Conservation (phyloP, 2,329 filamentous ascomycete genomes). For the Talaromyces sp. region DNA sequence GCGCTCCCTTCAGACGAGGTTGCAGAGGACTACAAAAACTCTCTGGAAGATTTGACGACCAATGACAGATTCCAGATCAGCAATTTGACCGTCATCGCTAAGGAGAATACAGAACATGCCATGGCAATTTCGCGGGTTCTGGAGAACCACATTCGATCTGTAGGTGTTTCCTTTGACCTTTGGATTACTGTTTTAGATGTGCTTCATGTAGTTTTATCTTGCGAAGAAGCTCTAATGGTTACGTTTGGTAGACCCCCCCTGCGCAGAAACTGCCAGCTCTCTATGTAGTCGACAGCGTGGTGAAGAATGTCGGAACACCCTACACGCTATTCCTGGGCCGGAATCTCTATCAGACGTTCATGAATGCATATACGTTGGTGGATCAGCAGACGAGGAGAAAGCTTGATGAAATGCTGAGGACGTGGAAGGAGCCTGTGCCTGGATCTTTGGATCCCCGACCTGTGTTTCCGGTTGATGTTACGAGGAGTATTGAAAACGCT, state of each 20-base stretch:
- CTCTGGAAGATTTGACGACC: constrained; percentile 81
- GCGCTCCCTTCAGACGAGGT: constrained; percentile 70
- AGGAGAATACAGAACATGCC: constrained; percentile 94
- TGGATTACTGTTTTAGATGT: constrained; percentile 26
- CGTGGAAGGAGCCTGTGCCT: constrained; percentile 95
- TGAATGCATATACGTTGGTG: constrained; percentile 91
- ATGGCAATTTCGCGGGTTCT: constrained; percentile 86
- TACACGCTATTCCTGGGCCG: constrained; percentile 94
- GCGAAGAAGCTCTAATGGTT: constrained; percentile 28
- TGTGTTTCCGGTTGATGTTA: constrained; percentile 83
- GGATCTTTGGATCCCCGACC: constrained; percentile 89
- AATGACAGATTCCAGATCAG: constrained; percentile 95
- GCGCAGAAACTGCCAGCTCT: constrained; percentile 89
- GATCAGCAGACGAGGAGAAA: constrained; percentile 77
- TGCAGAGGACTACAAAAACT: constrained; percentile 89
- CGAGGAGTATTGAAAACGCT: constrained; percentile 87
- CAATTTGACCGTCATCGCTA: constrained; percentile 94
- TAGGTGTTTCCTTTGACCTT: constrained; percentile 51
- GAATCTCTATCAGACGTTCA: constrained; percentile 89
- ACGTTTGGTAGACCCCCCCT: constrained; percentile 65
- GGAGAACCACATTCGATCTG: constrained; percentile 89
- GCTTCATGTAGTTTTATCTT: constrained; percentile 7
- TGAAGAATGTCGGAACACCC: constrained; percentile 96
- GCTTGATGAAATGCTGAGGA: constrained; percentile 95
- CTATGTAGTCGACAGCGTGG: constrained; percentile 95